Evolutionary conservation across 352 stramenopile genomes (phyloP).

Genomic region (Elongisporangium senticosum): DNA sequence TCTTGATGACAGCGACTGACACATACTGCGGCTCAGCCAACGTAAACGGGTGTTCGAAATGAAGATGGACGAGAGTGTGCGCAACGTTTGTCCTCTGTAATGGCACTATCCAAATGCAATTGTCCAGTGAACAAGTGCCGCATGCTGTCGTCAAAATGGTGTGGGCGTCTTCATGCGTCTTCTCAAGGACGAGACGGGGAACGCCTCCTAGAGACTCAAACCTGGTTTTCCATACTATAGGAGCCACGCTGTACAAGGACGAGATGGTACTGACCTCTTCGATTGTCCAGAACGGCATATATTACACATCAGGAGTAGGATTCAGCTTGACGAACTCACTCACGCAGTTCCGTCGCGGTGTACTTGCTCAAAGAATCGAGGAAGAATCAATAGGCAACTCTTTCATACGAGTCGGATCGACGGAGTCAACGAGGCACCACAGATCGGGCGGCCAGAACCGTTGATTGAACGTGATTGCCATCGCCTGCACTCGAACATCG

Average conservation of each 20-base stretch:
- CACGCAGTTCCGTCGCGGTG: conserved; percentile 23
- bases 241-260: conserved; percentile 16
- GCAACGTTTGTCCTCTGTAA: too few relatives aligned
- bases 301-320: conserved; percentile 22
- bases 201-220: conserved; percentile 24
- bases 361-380: conserved; percentile 19
- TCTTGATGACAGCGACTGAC: too few relatives aligned
- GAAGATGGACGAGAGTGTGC: too few relatives aligned
- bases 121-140: conserved; percentile 20
- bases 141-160: conserved; percentile 13
- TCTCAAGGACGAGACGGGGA: conserved; percentile 22
- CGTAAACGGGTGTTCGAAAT: too few relatives aligned
- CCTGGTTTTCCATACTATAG: conserved; percentile 11
- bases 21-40: too few relatives aligned
- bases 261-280: conserved; percentile 18
- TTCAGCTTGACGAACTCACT: conserved; percentile 23
- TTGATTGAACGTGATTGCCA: too few relatives aligned
- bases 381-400: conserved; percentile 9
- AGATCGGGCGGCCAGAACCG: conserved; percentile 18
- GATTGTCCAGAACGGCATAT: conserved; percentile 24
- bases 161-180: too few relatives aligned
- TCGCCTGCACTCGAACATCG: too few relatives aligned
- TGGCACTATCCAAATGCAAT: conserved; percentile 22
- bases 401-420: conserved; percentile 12
- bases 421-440: conserved; percentile 25